Base-by-base conservation (phyloP, 305 asterid species). In the Petunia hybrid region DNA sequence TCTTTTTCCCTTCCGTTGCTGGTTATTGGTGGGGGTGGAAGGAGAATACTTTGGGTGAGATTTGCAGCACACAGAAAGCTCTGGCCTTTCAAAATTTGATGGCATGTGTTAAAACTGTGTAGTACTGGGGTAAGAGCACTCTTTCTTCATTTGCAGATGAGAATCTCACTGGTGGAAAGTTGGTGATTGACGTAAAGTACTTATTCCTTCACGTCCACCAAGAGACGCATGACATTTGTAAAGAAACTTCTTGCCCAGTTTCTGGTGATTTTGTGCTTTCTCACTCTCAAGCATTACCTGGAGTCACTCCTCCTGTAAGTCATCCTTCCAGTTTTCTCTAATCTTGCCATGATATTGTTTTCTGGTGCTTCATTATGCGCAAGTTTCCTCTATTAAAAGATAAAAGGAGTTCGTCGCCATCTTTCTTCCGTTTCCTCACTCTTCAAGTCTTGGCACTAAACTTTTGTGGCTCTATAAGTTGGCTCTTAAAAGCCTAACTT, bases 251-350 rank as follows among this genome's bases (percentile, higher is more conserved):
- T 59, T 80, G 83, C 73, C 83, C 83, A 2, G 76, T 70, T 9
- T 41, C 14, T 0, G 83, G 83, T 10, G 68, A 80, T 69, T 80
- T 80, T 70, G 80, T 70, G 45, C 38, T 80, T 4, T 46, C 79
- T 41, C 83, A 80, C 74, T 56, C 83, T 43, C 83, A 80, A 51
- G 76, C 82, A 2, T 65, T 79, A 38, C 82, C 82, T 5, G 82
- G 82, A 31, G 8, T 65, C 4, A 79, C 82, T 35, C 82, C 82
- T 22, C 82, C 82, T 0, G 76, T 79, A 65, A 65, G 76, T 63
- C 48, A 46, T 79, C 82, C 65, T 65, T 48, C 41, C 22, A 13
- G 51, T 79, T 63, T 22, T 43, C 10, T 64, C 1, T 77, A 13
- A 13, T 75, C 51, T 53, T 53, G 7, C 14, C 63, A 46, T 22